These are phyloP conservation scores for Zasmidium angulare DNA, from an alignment of 2,329 filamentous ascomycete genomes.

Conservation along the genomic window DNA sequence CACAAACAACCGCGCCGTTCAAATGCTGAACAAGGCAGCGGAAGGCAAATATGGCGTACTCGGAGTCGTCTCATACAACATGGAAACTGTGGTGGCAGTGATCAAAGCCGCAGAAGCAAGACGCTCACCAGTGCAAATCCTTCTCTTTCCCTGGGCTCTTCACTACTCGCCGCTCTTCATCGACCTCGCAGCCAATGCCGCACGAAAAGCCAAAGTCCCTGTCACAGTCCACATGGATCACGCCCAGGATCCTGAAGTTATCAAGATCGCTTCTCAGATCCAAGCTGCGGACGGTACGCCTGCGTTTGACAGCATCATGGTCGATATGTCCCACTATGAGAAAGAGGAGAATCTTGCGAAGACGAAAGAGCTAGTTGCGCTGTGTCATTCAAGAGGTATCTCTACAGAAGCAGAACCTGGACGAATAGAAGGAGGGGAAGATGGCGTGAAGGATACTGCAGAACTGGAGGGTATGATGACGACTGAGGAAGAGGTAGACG, in stretches of 20 bases:
- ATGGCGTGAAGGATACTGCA: slow-evolving; percentile 65
- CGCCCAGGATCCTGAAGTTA: slow-evolving; percentile 44
- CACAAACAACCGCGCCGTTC: slow-evolving; percentile 32
- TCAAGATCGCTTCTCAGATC: slow-evolving; percentile 25
- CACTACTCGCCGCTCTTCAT: slow-evolving; percentile 59
- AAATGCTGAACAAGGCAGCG: slow-evolving; percentile 35
- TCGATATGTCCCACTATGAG: slow-evolving; percentile 74
- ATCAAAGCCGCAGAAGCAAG: slow-evolving; percentile 69
- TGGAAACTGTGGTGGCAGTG: slow-evolving; percentile 69
- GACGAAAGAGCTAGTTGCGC: slow-evolving; percentile 62
- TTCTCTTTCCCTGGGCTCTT: slow-evolving; percentile 73
- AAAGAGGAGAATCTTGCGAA: slow-evolving; percentile 67
- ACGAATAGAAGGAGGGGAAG: slow-evolving; percentile 71
- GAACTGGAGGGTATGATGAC: slow-evolving; percentile 65
- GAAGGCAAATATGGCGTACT: slow-evolving; percentile 36
- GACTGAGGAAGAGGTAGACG: slow-evolving; percentile 66
- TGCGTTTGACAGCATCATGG: slow-evolving; percentile 71
- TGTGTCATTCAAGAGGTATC: slow-evolving; percentile 65
- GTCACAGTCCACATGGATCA: slow-evolving; percentile 51
- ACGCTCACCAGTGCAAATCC: slow-evolving; percentile 66
- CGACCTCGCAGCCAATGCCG: slow-evolving; percentile 47
- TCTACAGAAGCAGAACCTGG: slow-evolving; percentile 71
- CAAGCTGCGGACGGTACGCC: slow-evolving; percentile 40
- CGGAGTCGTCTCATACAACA: slow-evolving; percentile 44
- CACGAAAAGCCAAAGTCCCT: slow-evolving; percentile 42